A percentile compares a stretch with the other conserved stretches of the same genome.
phyloP scores from a whole-genome alignment of 352 stramenopile genomes.

The Globisporangium echinulatum region DNA sequence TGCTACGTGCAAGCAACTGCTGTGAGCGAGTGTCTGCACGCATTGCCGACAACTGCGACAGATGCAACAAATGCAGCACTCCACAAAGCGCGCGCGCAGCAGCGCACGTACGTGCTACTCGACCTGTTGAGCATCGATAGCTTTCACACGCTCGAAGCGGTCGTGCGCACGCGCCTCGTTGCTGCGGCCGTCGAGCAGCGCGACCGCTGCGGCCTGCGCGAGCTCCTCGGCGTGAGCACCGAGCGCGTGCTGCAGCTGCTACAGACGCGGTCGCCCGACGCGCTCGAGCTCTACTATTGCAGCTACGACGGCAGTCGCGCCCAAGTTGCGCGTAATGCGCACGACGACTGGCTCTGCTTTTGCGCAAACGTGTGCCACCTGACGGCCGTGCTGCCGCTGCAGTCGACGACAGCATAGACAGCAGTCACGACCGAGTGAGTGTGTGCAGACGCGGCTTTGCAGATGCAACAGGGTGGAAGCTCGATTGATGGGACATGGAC shows the following conservation, averaged over 20 bases:
- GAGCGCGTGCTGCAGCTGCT: constrained; percentile 23
- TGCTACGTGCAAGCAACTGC: constrained; percentile 36
- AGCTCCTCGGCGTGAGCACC: constrained; percentile 27
- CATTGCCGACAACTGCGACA: neutral
- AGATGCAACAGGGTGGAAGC: too few species aligned
- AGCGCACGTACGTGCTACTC: constrained; percentile 28
- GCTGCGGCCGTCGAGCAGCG: constrained; percentile 20
- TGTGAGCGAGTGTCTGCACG: constrained; percentile 1
- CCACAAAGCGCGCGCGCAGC: neutral
- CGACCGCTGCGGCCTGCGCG: constrained; percentile 23
- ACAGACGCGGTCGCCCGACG: constrained; percentile 19
- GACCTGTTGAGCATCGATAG: constrained; percentile 37
- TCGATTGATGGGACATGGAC: too few species aligned
- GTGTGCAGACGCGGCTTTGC: too few species aligned
- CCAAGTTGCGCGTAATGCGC: constrained; percentile 14
- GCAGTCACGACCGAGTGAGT: too few species aligned
- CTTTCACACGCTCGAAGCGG: constrained; percentile 31
- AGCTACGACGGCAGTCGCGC: constrained; percentile 20
- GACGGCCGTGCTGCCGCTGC: constrained; percentile 21
- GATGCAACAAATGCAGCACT: too few species aligned
- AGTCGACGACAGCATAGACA: too few species aligned
- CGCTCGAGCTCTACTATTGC: constrained; percentile 42
- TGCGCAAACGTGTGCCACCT: constrained; percentile 62
- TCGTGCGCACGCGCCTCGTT: constrained; percentile 29
- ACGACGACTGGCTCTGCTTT: constrained; percentile 54